Conservation (phyloP, 2,329 filamentous ascomycete species). For the Claviceps sp. region DNA sequence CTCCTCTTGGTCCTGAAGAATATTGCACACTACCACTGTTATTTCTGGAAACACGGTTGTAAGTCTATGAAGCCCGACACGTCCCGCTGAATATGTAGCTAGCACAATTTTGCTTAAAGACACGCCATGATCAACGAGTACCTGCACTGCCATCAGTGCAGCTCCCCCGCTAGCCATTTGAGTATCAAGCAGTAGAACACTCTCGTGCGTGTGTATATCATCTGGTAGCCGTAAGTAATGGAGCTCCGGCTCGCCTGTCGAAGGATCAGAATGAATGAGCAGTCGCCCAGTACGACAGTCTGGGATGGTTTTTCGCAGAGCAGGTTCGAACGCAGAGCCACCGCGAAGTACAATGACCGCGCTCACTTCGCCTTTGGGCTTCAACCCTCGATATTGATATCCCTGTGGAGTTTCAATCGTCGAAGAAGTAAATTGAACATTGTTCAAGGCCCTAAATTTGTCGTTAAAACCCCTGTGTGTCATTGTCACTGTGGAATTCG, state of each 20-base stretch:
- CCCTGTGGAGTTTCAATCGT: slow-evolving; percentile 60
- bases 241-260: slow-evolving; percentile 80
- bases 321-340: slow-evolving; percentile 77
- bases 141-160: slow-evolving; percentile 84
- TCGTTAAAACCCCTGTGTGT: slow-evolving; percentile 6
- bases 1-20: slow-evolving; percentile 70
- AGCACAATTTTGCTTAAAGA: slow-evolving; percentile 74
- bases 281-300: slow-evolving; percentile 83
- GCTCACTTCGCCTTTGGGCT: slow-evolving; percentile 59
- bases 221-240: slow-evolving; percentile 75
- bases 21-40: slow-evolving; percentile 70
- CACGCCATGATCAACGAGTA: slow-evolving; percentile 91
- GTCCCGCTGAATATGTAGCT: slow-evolving; percentile 83
- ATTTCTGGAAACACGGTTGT: slow-evolving; percentile 82
- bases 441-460: slow-evolving; percentile 54
- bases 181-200: slow-evolving; percentile 76
- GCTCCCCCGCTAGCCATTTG: slow-evolving; percentile 89
- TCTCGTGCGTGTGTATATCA: slow-evolving; percentile 60
- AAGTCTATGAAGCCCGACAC: slow-evolving; percentile 69
- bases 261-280: slow-evolving; percentile 77
- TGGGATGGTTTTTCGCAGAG: slow-evolving; percentile 78
- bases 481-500: neutral
- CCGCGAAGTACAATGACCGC: slow-evolving; percentile 83
- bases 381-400: slow-evolving; percentile 57
- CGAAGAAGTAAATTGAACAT: slow-evolving; percentile 52